These are phyloP conservation scores for Antrodiella citrinella DNA, from an alignment of 768 basidiomycete species.

Conservation along the genomic window DNA sequence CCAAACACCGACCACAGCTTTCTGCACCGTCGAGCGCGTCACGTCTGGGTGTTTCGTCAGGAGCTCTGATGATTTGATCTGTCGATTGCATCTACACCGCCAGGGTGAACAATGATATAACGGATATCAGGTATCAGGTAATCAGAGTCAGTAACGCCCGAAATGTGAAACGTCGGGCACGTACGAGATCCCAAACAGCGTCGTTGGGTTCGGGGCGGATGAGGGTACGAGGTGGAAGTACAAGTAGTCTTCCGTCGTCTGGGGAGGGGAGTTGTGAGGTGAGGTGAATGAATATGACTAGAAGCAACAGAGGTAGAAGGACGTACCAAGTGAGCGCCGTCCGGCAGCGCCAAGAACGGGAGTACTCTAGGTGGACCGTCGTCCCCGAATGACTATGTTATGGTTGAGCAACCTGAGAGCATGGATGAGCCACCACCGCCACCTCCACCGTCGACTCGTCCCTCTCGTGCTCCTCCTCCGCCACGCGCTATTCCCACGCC, in stretches of 20 bases:
- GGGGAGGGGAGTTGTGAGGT: constrained; percentile 9
- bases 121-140: not conserved
- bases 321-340: constrained; percentile 90
- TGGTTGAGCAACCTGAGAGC: constrained; percentile 31
- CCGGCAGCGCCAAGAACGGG: constrained; percentile 93
- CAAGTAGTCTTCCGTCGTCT: constrained; percentile 91
- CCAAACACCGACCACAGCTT: constrained; percentile 96
- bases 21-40: constrained; percentile 94
- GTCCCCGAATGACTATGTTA: constrained; percentile 45
- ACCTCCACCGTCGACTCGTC: constrained; percentile 23
- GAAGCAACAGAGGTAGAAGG: constrained; percentile 6
- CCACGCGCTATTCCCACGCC: constrained; percentile 32
- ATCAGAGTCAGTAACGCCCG: not conserved
- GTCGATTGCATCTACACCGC: constrained; percentile 76
- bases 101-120: not conserved
- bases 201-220: constrained; percentile 56
- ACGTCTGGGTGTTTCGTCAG: constrained; percentile 77
- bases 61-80: constrained; percentile 75
- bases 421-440: constrained; percentile 37
- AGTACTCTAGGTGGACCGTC: constrained; percentile 80
- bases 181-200: constrained; percentile 94
- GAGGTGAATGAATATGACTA: too few species aligned
- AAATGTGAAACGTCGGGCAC: constrained; percentile 25
- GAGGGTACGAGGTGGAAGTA: constrained; percentile 87
- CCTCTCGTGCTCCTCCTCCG: constrained; percentile 26